Base-by-base conservation (phyloP, 129 eudicot genomes). In the Apium graveolens region DNA sequence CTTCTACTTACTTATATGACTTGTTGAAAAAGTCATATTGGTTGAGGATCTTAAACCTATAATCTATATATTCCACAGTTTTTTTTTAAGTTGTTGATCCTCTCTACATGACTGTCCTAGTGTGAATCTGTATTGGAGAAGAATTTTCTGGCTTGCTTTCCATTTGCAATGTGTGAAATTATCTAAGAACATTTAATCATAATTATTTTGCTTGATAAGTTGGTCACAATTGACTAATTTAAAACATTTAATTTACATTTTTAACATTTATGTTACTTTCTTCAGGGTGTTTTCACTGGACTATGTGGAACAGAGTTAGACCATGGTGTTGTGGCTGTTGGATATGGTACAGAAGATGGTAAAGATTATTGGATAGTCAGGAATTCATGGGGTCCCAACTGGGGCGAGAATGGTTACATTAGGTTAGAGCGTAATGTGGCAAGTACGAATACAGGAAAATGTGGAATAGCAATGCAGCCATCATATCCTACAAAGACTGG, bases 321-420 rank as follows among this genome's bases (percentile, higher is more conserved):
- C 86, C 98, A 94, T 39, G 98, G 97, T 60, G 98, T 94, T 37
- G 83, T 85, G 4, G 96, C 86, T 2, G 97, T 91, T 41, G 98
- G 98, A 48, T 94, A 94, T 66, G 98, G 98, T 13, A 63, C 85
- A 0, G 96, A 90, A 70, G 75, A 82, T 21, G 98, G 96, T 0
- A 37, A 37, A 69, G 98, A 94, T 66, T 94, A 88, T 77, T 94
- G 97, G 98, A 82, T 91, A 3, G 97, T 94, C 55, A 91, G 91
- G 83, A 94, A 94, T 77, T 94, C 98, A 7, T 94, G 98, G 98
- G 98, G 98, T 31, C 81, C 89, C 0, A 82, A 66, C 31, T 94
- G 98, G 98, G 98, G 98, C 3, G 96, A 94, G 60, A 76, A 80
- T 1, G 98, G 98, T 18, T 94, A 90, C 90, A 81, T 94, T 72